Evolutionary conservation across 768 basidiomycete species (phyloP).

Genomic region (Serendipita sp.): DNA sequence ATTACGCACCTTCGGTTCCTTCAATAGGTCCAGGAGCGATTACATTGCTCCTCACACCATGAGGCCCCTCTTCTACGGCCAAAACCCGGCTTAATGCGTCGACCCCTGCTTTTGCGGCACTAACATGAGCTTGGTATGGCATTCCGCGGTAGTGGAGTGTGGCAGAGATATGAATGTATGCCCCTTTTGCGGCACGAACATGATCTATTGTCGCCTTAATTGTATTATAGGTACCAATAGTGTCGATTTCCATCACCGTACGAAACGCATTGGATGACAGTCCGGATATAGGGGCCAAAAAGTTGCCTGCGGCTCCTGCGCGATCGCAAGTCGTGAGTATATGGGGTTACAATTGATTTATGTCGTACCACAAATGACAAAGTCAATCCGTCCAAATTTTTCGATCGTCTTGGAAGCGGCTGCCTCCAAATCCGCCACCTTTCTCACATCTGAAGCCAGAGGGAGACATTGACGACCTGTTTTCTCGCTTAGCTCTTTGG

Average conservation of each 20-base stretch:
- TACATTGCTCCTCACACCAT: constrained; percentile 81
- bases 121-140: constrained; percentile 83
- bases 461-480: constrained; percentile 62
- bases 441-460: constrained; percentile 66
- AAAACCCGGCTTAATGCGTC: constrained; percentile 77
- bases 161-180: constrained; percentile 81
- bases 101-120: constrained; percentile 86
- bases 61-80: constrained; percentile 87
- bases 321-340: neutral
- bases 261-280: constrained; percentile 82
- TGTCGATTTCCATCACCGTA: constrained; percentile 89
- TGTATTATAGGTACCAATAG: constrained; percentile 85
- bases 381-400: constrained; percentile 76
- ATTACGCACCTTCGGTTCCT: constrained; percentile 44
- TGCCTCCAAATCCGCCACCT: constrained; percentile 48
- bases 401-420: constrained; percentile 64
- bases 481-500: constrained; percentile 46
- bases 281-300: constrained; percentile 68
- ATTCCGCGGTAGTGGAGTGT: constrained; percentile 78
- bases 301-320: constrained; percentile 88
- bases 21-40: constrained; percentile 72
- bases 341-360: neutral
- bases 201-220: constrained; percentile 78
- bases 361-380: constrained; percentile 73
- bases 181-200: constrained; percentile 51